These are phyloP conservation scores for Populus hybrid DNA, from an alignment of 441 rosid species.

Conservation along the genomic window DNA sequence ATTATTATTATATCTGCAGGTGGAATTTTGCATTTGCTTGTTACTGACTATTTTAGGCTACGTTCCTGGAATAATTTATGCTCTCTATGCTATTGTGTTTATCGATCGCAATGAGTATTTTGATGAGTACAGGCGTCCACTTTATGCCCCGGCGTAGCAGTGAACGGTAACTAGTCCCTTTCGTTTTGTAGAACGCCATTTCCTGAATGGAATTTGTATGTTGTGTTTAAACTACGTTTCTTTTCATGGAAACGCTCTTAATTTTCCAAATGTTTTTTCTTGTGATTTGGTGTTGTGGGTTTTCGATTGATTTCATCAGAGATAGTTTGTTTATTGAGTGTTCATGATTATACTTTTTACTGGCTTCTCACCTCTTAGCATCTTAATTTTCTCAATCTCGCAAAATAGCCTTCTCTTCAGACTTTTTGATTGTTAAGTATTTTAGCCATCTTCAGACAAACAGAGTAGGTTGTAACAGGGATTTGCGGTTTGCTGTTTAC, in stretches of 20 bases:
- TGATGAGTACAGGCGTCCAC: constrained; percentile 80
- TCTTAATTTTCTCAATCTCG: neutral
- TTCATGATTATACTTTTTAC: neutral
- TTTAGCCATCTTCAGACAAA: neutral
- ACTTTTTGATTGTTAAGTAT: neutral
- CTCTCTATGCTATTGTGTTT: constrained; percentile 75
- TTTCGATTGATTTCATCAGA: neutral
- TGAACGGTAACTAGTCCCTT: neutral
- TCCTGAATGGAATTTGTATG: neutral
- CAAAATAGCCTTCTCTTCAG: neutral
- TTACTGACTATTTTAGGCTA: constrained; percentile 77
- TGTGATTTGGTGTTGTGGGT: neutral
- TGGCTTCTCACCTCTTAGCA: neutral
- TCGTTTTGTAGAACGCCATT: neutral
- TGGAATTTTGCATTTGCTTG: constrained; percentile 74
- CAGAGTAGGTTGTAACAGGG: neutral
- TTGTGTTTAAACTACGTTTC: neutral
- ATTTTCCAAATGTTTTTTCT: too few species aligned
- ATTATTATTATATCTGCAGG: constrained; percentile 36
- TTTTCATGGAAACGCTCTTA: neutral
- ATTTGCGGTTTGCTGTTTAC: too few species aligned
- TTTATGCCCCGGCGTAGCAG: constrained; percentile 31
- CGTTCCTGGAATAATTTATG: constrained; percentile 81
- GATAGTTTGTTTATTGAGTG: neutral
- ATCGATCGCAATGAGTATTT: constrained; percentile 81